Evolutionary conservation across 73 alveolate genomes (phyloP).

Genomic region (Paramecium caudatum): DNA sequence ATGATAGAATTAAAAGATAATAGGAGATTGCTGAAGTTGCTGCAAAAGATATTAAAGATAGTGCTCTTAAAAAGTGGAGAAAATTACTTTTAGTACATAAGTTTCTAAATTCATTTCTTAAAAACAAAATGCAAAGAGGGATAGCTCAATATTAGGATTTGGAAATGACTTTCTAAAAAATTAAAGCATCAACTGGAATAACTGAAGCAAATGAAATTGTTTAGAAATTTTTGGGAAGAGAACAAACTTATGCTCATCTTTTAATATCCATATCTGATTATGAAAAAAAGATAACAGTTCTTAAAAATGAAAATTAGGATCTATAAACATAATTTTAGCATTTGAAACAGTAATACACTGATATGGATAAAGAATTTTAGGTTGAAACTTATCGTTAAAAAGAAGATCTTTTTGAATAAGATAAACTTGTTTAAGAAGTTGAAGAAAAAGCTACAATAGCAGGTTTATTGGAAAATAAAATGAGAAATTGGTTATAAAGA

Average conservation of each 20-base stretch:
- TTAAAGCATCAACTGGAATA: slow-evolving; percentile 77
- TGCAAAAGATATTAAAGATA: slow-evolving; percentile 76
- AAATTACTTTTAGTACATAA: slow-evolving; percentile 70
- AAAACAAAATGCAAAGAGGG: slow-evolving; percentile 76
- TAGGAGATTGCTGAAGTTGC: slow-evolving; percentile 78
- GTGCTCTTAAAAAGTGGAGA: slow-evolving; percentile 73
- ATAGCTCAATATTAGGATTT: slow-evolving; percentile 61
- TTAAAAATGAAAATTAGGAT: slow-evolving; percentile 67
- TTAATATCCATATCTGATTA: slow-evolving; percentile 72
- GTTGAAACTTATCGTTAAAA: slow-evolving; percentile 40
- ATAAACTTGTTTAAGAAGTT: slow-evolving; percentile 42
- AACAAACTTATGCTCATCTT: slow-evolving; percentile 70
- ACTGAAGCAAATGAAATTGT: slow-evolving; percentile 75
- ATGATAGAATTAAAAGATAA: slow-evolving; percentile 75
- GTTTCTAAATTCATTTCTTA: slow-evolving; percentile 66
- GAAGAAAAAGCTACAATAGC: slow-evolving; percentile 57
- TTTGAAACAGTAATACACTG: slow-evolving; percentile 50
- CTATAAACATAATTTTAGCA: slow-evolving; percentile 30
- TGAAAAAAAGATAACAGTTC: slow-evolving; percentile 57
- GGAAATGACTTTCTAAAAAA: slow-evolving; percentile 71
- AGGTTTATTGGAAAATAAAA: slow-evolving; percentile 13
- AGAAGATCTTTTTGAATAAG: slow-evolving; percentile 38
- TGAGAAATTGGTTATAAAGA: slow-evolving; percentile 30
- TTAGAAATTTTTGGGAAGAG: slow-evolving; percentile 72
- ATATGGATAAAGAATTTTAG: slow-evolving; percentile 70